These are phyloP conservation scores for Carallia brachiata DNA, from an alignment of 345 rosid species.

Conservation along the genomic window DNA sequence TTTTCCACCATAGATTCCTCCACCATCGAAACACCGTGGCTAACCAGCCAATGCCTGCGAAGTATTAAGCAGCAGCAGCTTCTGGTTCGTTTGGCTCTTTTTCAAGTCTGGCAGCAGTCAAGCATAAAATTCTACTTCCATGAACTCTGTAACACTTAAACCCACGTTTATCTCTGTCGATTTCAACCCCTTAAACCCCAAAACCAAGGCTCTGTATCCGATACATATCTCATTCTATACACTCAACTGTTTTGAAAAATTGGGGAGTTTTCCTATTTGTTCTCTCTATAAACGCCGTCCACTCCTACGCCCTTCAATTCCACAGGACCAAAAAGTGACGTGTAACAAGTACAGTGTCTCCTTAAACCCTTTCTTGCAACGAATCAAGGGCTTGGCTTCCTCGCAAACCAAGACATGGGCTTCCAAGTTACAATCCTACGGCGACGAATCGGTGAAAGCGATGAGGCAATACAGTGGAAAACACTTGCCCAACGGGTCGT, in stretches of 20 bases:
- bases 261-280: constrained; percentile 31
- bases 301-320: constrained; percentile 21
- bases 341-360: constrained; percentile 9
- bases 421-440: constrained; percentile 40
- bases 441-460: constrained; percentile 36
- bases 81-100: neutral
- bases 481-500: constrained; percentile 50
- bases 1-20: constrained; percentile 23
- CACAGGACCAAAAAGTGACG: constrained; percentile 21
- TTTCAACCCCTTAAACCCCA: constrained; percentile 20
- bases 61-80: too few species aligned
- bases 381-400: constrained; percentile 40
- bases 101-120: constrained; percentile 11
- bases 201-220: constrained; percentile 6
- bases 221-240: constrained; percentile 28
- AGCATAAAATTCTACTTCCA: constrained; percentile 23
- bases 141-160: constrained; percentile 45
- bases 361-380: constrained; percentile 37
- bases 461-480: constrained; percentile 22
- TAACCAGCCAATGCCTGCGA: too few species aligned
- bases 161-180: constrained; percentile 31
- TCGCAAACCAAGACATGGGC: constrained; percentile 52
- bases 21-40: too few species aligned
- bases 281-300: constrained; percentile 19
- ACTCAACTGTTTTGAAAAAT: constrained; percentile 22